A percentile compares a stretch with the other conserved stretches of the same genome.
phyloP scores from a whole-genome alignment of 495 filamentous ascomycete genomes.

The Schizothecium vesticola region DNA sequence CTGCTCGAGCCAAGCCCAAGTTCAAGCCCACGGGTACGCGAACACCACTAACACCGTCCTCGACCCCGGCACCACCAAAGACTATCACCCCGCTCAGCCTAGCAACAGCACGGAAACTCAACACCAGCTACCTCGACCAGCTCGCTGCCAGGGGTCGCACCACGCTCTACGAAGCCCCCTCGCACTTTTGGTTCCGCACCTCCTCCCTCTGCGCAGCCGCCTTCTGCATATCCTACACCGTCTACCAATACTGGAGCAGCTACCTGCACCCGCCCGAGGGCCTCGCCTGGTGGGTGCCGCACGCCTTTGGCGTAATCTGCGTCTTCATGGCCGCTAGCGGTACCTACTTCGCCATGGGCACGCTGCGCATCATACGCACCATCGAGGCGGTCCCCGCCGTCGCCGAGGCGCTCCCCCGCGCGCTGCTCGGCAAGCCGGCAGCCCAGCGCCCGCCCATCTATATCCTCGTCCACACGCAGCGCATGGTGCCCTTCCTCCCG shows the following conservation, averaged over 20 bases:
- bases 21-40: neutral
- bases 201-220: constrained; percentile 50
- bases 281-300: constrained; percentile 38
- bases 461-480: constrained; percentile 34
- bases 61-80: constrained; percentile 1
- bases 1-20: neutral
- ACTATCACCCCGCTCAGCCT: neutral
- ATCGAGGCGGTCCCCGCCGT: constrained; percentile 35
- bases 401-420: constrained; percentile 1
- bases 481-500: constrained; percentile 32
- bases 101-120: neutral
- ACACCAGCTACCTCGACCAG: constrained; percentile 33
- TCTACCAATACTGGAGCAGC: constrained; percentile 48
- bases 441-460: constrained; percentile 18
- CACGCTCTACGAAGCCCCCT: constrained; percentile 56
- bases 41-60: neutral
- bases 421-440: neutral
- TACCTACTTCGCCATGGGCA: constrained; percentile 41
- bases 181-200: constrained; percentile 53
- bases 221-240: constrained; percentile 55
- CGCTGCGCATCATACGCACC: constrained; percentile 34
- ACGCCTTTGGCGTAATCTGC: constrained; percentile 40
- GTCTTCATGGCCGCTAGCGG: constrained; percentile 43
- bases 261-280: constrained; percentile 40
- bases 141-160: constrained; percentile 43